Base-by-base conservation (phyloP, 495 filamentous ascomycete genomes). In the Xanthoparmelia taractica region DNA sequence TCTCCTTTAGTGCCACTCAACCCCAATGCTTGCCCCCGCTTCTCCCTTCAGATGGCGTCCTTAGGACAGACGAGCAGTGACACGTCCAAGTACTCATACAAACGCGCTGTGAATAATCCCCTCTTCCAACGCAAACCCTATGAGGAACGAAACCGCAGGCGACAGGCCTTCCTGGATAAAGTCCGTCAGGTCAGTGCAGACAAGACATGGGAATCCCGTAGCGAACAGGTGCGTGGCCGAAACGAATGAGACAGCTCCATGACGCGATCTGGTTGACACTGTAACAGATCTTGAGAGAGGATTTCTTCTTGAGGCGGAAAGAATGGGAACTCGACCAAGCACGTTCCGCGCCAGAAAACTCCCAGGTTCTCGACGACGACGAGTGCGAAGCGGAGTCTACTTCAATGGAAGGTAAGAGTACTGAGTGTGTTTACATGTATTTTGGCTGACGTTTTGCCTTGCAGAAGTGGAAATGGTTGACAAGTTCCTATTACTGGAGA, bases 111-210 rank as follows among this genome's bases (percentile, higher is more conserved):
- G 6, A 41, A 57, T 45, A 57, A 66, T 59, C 47, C 61, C 48
- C 34, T 69, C 52, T 25, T 63, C 57, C 40, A 59, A 61, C 50
- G 64, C 63, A 33, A 58, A 31, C 18, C 36, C 12, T 45, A 13
- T 4, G 55, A 60, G 17, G 29, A 61, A n/a, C 54, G 41, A 74
- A 31, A 77, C 70, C 64, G 74, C 68, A 40, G 86, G 63, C 77
- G 87, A 43, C 77, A 80, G 12, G 67, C 88, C 59, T 98, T 95
- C 67, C 74, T 97, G 36, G 84, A 87, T 67, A 89, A 86, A 58
- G 86, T 96, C n/a, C 78, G 84, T 68, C 82, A 85, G 65, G 80
- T 83, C 43, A 78, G 86, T 5, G 89, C 96, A 69, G 80, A 72
- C 84, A 86, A 82, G 72, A 86, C 73, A 63, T 83, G 73, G 78